Base-by-base conservation (phyloP, 108 stramenopile species). In the Poteriospumella lacustris region DNA sequence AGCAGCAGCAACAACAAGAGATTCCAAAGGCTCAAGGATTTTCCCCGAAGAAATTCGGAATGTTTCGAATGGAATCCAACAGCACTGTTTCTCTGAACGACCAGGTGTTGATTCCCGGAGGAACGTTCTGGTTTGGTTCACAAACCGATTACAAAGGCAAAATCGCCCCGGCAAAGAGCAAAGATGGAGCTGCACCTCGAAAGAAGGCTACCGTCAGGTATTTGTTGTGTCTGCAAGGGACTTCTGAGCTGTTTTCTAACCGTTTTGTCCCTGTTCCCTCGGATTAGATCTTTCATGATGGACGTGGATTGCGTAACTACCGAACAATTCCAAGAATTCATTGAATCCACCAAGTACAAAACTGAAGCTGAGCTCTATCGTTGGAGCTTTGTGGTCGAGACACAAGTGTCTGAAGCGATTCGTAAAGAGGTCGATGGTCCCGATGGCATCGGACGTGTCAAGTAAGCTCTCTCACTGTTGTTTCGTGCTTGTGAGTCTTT, bases 351-450 rank as follows among this genome's bases (percentile, higher is more conserved):
- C n/a, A 79, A 81, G 44, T 93, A 94, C 76, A 87, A 91, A 59
- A 95, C 95, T 0, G 95, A 95, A 81, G 94, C 95, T 0, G 94
- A 96, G 85, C 88, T 93, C 77, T 96, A 86, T 81, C 92, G 92
- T 29, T 96, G 95, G 95, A 86, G 85, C 40, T 96, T 96, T 83
- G 94, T 93, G 29, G 86, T 96, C 60, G 87, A 86, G 56, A 89
- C 78, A 28, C 89, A 38, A 42, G 81, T 68, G 3, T 77, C 80
- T 0, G 39, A 44, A 19, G 41, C 12, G 31, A 38, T 56, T 9
- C 12, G 70, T 5, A 33, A 19, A 26, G 36, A 42, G 15, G 70
- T 73, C 5, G 70, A 73, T 73, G 36, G 5, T 15, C 39, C 36
- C 9, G 3, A 5, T 26, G 70, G 70, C 36, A 15, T 42, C 3